Evolutionary conservation across 768 basidiomycete species (phyloP).

Genomic region (Pulveroboletus sp.): DNA sequence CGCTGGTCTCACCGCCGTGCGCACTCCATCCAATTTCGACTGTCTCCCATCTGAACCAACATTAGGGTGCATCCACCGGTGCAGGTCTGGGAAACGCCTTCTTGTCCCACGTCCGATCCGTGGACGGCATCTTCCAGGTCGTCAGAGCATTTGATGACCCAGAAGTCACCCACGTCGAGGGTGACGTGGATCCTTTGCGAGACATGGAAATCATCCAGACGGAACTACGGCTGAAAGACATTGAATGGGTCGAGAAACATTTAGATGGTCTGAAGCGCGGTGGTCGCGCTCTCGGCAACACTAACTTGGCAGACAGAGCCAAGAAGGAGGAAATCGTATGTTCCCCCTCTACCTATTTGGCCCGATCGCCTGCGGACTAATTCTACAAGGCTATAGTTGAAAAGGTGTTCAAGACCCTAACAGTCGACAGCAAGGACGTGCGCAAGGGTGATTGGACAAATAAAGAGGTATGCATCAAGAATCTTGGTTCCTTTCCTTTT

Average conservation of each 20-base stretch:
- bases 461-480: conserved; percentile 74
- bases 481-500: neutral
- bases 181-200: conserved; percentile 90
- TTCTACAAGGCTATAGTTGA: conserved; percentile 68
- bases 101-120: conserved; percentile 94
- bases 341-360: conserved; percentile 4
- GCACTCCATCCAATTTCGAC: conserved; percentile 24
- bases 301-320: conserved; percentile 86
- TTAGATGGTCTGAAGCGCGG: conserved; percentile 74
- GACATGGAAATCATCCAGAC: conserved; percentile 98
- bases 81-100: conserved; percentile 98
- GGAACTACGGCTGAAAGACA: conserved; percentile 93
- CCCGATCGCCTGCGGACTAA: conserved; percentile 13
- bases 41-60: conserved; percentile 16
- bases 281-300: conserved; percentile 67
- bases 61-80: conserved; percentile 91
- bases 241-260: conserved; percentile 96
- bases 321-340: conserved; percentile 93
- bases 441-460: conserved; percentile 93
- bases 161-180: conserved; percentile 99
- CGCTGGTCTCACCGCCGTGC: conserved; percentile 90
- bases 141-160: conserved; percentile 98
- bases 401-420: conserved; percentile 76
- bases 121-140: conserved; percentile 99
- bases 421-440: conserved; percentile 80